These are phyloP conservation scores for Schizochytrium sp. DNA, from an alignment of 108 stramenopile species.

Conservation along the genomic window DNA sequence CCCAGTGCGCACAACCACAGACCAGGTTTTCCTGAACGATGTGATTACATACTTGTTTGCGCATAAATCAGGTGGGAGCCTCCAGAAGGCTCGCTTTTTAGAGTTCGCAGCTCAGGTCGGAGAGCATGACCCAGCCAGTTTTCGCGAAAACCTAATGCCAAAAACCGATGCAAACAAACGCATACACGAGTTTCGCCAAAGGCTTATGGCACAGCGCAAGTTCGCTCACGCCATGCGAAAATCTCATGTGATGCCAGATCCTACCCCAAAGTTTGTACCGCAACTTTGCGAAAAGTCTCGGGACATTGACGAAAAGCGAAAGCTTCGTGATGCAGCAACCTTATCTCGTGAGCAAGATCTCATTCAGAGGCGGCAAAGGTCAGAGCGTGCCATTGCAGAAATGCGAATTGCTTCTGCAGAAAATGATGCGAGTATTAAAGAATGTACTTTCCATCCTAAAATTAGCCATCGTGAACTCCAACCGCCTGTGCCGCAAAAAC, in stretches of 20 bases:
- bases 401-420: neutral
- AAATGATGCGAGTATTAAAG: neutral
- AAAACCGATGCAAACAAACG: neutral
- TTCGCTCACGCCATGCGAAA: neutral
- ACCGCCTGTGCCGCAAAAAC: neutral
- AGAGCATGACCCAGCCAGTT: neutral
- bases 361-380: neutral
- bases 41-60: neutral
- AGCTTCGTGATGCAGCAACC: neutral
- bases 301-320: neutral
- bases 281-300: neutral
- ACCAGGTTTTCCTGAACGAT: conserved; percentile 19
- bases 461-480: neutral
- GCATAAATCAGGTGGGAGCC: neutral
- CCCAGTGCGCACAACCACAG: neutral
- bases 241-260: neutral
- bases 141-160: neutral
- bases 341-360: conserved; percentile 16
- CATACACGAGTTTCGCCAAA: neutral
- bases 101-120: neutral
- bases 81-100: neutral
- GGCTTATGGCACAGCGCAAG: conserved; percentile 29
- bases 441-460: conserved; percentile 2
- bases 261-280: neutral
- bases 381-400: neutral